Evolutionary conservation across 2,329 filamentous ascomycete genomes (phyloP).

Genomic region (Metarhizium guizhouense): DNA sequence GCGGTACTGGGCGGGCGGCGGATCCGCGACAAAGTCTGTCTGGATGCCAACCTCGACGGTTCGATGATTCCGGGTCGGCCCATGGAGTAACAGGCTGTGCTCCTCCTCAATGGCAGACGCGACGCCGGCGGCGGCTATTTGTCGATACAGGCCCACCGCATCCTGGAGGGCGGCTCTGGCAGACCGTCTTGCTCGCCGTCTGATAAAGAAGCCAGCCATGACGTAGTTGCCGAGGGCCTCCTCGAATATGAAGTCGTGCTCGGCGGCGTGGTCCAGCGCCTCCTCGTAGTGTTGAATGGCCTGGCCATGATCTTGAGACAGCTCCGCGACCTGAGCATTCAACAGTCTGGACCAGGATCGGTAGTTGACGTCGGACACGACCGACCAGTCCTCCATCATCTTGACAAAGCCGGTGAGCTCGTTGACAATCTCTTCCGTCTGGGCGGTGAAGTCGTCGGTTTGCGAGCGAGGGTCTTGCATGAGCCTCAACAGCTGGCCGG

Average conservation of each 20-base stretch:
- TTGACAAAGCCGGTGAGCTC: conserved; percentile 47
- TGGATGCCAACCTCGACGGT: conserved; percentile 58
- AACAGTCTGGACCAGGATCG: conserved; percentile 59
- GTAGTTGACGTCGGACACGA: conserved; percentile 63
- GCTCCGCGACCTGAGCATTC: conserved; percentile 59
- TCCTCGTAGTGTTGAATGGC: conserved; percentile 60
- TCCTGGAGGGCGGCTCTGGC: conserved; percentile 62
- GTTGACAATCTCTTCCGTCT: conserved; percentile 39
- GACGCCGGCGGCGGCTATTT: conserved; percentile 60
- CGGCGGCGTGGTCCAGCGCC: conserved; percentile 61
- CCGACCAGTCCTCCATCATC: conserved; percentile 55
- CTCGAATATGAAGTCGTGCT: conserved; percentile 59
- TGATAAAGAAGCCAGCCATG: conserved; percentile 62
- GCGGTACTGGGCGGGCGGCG: conserved; percentile 42
- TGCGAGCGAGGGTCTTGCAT: conserved; percentile 37
- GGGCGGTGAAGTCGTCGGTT: conserved; percentile 32
- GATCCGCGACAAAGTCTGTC: conserved; percentile 58
- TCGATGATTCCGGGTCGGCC: conserved; percentile 47
- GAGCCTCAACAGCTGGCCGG: conserved; percentile 40
- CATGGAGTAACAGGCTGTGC: conserved; percentile 58
- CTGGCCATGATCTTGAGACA: conserved; percentile 44
- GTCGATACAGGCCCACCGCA: conserved; percentile 57
- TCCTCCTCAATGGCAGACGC: conserved; percentile 59
- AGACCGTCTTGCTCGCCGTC: conserved; percentile 55
- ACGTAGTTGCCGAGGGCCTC: conserved; percentile 67